phyloP scores from a whole-genome alignment of 2,329 filamentous ascomycete species.

The Phialophora chinensis region DNA sequence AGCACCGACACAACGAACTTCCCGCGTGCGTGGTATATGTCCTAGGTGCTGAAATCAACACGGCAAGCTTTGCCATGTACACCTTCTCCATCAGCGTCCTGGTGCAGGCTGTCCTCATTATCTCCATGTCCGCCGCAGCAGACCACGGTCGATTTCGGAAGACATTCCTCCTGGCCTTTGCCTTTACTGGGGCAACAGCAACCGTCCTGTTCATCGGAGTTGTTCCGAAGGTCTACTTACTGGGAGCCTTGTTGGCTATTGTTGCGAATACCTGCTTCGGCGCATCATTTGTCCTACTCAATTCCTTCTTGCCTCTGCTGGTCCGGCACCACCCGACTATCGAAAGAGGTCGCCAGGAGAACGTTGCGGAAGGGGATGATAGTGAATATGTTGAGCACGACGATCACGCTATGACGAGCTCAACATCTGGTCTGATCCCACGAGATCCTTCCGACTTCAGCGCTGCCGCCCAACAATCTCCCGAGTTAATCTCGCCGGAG shows the following conservation, averaged over 20 bases:
- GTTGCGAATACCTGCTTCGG: constrained; percentile 93
- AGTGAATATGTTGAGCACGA: constrained; percentile 26
- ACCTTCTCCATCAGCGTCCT: constrained; percentile 93
- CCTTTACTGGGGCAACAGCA: constrained; percentile 75
- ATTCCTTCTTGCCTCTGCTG: constrained; percentile 90
- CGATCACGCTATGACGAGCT: constrained; percentile 23
- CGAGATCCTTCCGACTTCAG: constrained; percentile 41
- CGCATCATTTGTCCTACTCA: constrained; percentile 91
- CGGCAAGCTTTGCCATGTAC: constrained; percentile 97
- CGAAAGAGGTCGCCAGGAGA: constrained; percentile 21
- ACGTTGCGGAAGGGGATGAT: constrained; percentile 15
- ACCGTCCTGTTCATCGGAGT: constrained; percentile 91
- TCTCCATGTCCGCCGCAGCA: constrained; percentile 94
- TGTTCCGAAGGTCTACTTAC: constrained; percentile 73
- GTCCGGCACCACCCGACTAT: constrained; percentile 79
- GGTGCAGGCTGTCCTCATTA: constrained; percentile 85
- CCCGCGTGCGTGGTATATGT: constrained; percentile 75
- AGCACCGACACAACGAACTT: constrained; percentile 33
- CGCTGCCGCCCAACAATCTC: constrained; percentile 21
- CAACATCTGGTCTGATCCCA: constrained; percentile 39
- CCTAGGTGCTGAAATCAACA: constrained; percentile 86
- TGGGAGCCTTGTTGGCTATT: constrained; percentile 84
- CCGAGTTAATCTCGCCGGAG: constrained; percentile 62
- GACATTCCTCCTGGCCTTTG: constrained; percentile 83
- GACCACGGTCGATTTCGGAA: constrained; percentile 95